Evolutionary conservation across 768 basidiomycete species (phyloP).

Genomic region (Leccinum boreale): DNA sequence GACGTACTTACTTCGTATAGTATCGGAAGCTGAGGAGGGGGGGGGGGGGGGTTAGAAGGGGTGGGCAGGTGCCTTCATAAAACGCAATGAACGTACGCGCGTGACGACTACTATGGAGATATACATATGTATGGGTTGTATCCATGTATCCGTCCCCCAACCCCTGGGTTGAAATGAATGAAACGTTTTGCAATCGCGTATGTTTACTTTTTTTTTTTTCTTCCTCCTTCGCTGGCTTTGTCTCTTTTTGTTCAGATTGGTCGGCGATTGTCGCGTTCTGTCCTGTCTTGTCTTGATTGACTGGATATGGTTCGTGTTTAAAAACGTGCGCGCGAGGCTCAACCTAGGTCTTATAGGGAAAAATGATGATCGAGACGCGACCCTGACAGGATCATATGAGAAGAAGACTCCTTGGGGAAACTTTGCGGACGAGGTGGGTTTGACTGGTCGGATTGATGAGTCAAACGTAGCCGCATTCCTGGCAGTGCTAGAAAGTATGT

Average conservation of each 20-base stretch:
- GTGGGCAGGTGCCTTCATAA: conserved; percentile 17
- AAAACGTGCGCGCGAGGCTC: not conserved
- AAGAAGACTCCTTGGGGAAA: not conserved
- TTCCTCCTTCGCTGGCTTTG: not conserved
- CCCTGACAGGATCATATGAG: conserved; percentile 8
- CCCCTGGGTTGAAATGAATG: not conserved
- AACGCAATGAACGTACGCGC: not conserved
- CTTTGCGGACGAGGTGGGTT: not conserved
- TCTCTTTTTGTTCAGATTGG: conserved; percentile 15
- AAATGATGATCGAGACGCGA: conserved; percentile 1
- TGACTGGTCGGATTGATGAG: not conserved
- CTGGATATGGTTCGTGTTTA: not conserved
- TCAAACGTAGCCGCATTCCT: not conserved
- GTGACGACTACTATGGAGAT: not conserved
- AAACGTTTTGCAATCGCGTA: not conserved
- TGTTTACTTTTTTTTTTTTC: not conserved
- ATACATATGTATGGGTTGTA: not conserved
- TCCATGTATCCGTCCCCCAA: not conserved
- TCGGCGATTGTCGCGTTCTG: not conserved
- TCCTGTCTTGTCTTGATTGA: not conserved
- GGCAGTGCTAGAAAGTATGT: not conserved
- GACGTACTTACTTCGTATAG: not conserved
- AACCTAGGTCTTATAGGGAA: not conserved
- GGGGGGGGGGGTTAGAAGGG: not conserved
- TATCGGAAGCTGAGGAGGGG: not conserved